Percentiles rank a stretch among this genome's conserved stretches.
Evolutionary conservation across 2,329 filamentous ascomycete genomes (phyloP).

Genomic region (Pleoardoris graminearum): DNA sequence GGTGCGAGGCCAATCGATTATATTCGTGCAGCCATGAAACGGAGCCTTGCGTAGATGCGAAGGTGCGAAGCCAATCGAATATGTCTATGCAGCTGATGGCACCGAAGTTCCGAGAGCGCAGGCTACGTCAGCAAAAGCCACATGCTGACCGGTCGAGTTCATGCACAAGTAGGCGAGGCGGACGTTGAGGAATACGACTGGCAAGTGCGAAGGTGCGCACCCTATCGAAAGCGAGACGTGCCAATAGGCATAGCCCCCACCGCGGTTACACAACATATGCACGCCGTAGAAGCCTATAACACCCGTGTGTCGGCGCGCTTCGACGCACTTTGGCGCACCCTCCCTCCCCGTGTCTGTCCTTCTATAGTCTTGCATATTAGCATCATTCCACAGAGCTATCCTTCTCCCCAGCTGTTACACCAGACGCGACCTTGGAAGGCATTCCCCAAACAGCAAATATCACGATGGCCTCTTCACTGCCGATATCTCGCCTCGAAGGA

Average conservation of each 20-base stretch:
- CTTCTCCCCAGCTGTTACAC: no score
- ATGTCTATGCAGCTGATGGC: no score
- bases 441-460: no score
- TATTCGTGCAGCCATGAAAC: neutral
- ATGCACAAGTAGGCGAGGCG: no score
- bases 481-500: neutral
- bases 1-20: neutral
- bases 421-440: no score
- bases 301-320: neutral
- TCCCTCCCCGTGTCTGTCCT: no score
- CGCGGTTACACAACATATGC: neutral
- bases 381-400: no score
- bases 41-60: no score
- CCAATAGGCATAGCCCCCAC: neutral
- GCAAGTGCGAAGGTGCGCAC: constrained; percentile 8
- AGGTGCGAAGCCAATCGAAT: no score
- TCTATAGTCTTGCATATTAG: no score
- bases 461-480: neutral
- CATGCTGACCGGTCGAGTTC: neutral
- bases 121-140: neutral
- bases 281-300: neutral
- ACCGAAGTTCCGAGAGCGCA: no score
- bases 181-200: no score
- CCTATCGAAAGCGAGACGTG: neutral
- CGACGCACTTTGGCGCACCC: neutral